Conservation (phyloP, 768 basidiomycete species). For the Pholiota molesta region DNA sequence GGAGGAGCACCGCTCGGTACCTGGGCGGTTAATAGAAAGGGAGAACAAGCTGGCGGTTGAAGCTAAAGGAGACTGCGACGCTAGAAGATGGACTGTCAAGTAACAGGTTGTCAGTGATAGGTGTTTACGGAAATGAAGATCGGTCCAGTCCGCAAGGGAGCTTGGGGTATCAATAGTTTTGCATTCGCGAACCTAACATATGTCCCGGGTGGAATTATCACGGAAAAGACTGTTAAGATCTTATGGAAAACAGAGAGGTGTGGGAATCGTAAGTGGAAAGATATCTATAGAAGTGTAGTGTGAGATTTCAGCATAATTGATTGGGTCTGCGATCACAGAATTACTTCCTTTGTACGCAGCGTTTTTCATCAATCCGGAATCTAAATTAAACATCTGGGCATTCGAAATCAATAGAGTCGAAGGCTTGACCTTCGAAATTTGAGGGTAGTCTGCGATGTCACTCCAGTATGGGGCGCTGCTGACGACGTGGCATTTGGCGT, state of each 20-base stretch:
- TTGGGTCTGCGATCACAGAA: conserved; percentile 2
- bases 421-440: background rate
- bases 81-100: conserved; percentile 6
- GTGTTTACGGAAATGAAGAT: background rate
- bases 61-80: background rate
- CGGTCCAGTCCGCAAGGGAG: background rate
- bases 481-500: too few relatives aligned
- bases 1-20: background rate
- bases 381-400: background rate
- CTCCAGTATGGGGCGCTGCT: too few relatives aligned
- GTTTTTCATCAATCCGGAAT: conserved; percentile 16
- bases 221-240: background rate
- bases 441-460: background rate
- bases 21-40: background rate
- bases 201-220: conserved; percentile 14
- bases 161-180: background rate
- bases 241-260: background rate
- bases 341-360: conserved; percentile 15
- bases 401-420: background rate
- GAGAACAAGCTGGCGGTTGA: background rate
- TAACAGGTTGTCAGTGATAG: background rate
- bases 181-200: background rate
- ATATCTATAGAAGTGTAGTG: background rate
- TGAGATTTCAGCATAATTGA: conserved; percentile 1
- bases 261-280: background rate